phyloP scores from a whole-genome alignment of 768 basidiomycete species.

The Albatrellus ellisii region DNA sequence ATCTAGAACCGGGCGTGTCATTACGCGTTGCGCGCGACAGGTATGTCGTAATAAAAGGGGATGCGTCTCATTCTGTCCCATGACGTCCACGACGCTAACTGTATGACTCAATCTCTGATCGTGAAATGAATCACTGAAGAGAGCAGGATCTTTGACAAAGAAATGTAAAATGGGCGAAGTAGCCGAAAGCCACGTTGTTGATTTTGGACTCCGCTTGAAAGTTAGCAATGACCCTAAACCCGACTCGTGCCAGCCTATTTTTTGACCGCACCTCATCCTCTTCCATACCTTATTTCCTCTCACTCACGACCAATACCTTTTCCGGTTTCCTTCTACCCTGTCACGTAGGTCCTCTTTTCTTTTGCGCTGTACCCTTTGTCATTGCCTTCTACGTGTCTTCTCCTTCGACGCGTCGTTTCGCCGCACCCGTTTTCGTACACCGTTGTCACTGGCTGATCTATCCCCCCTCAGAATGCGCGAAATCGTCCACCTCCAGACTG shows the following conservation, averaged over 20 bases:
- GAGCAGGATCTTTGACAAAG: too few relatives aligned
- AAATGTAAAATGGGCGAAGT: not conserved
- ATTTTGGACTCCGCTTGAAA: constrained; percentile 11
- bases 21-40: too few relatives aligned
- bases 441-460: constrained; percentile 4
- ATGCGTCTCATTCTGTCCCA: too few relatives aligned
- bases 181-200: not conserved
- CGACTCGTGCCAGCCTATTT: constrained; percentile 10
- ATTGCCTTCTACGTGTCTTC: not conserved
- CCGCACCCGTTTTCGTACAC: constrained; percentile 8
- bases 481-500: constrained; percentile 99
- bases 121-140: too few relatives aligned
- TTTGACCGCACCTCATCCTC: constrained; percentile 12
- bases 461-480: constrained; percentile 73
- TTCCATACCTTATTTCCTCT: constrained; percentile 5
- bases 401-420: not conserved
- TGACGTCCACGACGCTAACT: too few relatives aligned
- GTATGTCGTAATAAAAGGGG: too few relatives aligned
- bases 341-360: constrained; percentile 9
- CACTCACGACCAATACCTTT: constrained; percentile 9
- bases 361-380: not conserved
- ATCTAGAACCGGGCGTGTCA: too few relatives aligned
- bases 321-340: constrained; percentile 8
- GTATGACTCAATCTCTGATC: too few relatives aligned
- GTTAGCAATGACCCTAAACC: constrained; percentile 8